These are phyloP conservation scores for Debaryomyces subglobosus DNA, from an alignment of 1,139 yeast species.

Conservation along the genomic window DNA sequence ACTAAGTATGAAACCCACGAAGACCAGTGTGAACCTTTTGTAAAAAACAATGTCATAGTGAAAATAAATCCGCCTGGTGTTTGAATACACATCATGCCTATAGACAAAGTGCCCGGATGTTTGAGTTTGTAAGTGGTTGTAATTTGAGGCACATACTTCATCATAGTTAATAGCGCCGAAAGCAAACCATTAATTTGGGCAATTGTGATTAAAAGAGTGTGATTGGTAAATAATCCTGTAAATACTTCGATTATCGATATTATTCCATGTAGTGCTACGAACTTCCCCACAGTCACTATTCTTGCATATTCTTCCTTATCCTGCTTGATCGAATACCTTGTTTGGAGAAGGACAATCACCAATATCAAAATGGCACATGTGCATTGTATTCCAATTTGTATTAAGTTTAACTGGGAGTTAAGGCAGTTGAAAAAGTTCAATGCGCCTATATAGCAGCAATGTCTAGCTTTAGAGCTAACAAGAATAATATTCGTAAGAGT, in stretches of 20 bases:
- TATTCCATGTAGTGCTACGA: constrained; percentile 39
- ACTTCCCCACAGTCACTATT: constrained; percentile 45
- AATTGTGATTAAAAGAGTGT: constrained; percentile 30
- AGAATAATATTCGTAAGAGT: constrained; percentile 70
- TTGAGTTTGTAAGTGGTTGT: constrained; percentile 67
- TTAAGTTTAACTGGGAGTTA: constrained; percentile 67
- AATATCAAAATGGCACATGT: constrained; percentile 64
- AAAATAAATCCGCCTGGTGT: constrained; percentile 89
- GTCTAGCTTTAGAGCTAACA: constrained; percentile 56
- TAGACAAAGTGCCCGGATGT: constrained; percentile 80
- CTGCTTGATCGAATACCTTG: constrained; percentile 49
- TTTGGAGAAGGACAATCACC: constrained; percentile 53
- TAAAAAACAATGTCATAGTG: constrained; percentile 67
- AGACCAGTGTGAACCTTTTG: constrained; percentile 85
- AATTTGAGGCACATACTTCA: constrained; percentile 83
- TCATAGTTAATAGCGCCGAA: constrained; percentile 62
- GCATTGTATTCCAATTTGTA: constrained; percentile 73
- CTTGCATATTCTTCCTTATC: constrained; percentile 47
- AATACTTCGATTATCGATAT: constrained; percentile 38
- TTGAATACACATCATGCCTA: constrained; percentile 83
- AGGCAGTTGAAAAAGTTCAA: constrained; percentile 61
- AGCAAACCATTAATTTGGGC: constrained; percentile 68
- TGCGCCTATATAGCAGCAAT: constrained; percentile 50
- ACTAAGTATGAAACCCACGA: constrained; percentile 81
- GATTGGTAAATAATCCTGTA: constrained; percentile 29